These are phyloP conservation scores for Alectoria sarmentosa DNA, from an alignment of 495 filamentous ascomycete species.

Conservation along the genomic window DNA sequence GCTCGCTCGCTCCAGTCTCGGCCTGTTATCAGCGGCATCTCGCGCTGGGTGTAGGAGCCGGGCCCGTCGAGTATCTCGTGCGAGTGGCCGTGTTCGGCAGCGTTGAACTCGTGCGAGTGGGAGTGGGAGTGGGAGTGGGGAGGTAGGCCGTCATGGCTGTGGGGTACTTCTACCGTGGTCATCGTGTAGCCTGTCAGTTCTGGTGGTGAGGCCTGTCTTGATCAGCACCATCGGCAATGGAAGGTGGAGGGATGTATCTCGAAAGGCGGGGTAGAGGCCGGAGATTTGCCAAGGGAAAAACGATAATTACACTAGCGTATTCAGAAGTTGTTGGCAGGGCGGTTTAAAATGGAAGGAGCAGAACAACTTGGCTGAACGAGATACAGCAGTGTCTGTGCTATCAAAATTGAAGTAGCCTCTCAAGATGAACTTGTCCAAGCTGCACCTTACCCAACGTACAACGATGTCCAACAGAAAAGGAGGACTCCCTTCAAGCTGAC, in stretches of 20 bases:
- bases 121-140: constrained; percentile 57
- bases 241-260: neutral
- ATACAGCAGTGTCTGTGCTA: neutral
- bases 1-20: constrained; percentile 85
- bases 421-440: neutral
- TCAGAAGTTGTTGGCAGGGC: too few relatives aligned
- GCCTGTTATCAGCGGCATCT: constrained; percentile 86
- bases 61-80: constrained; percentile 96
- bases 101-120: constrained; percentile 55
- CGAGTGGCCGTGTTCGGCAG: constrained; percentile 82
- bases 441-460: neutral
- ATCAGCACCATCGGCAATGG: neutral
- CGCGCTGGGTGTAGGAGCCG: constrained; percentile 80
- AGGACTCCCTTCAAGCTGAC: neutral
- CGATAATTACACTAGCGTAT: too few relatives aligned
- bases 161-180: constrained; percentile 10
- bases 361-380: neutral
- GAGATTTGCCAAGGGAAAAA: too few relatives aligned
- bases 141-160: constrained; percentile 34
- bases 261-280: neutral
- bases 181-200: neutral
- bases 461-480: neutral
- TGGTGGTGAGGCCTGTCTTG: neutral
- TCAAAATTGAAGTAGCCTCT: neutral
- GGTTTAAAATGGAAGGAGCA: neutral